Evolutionary conservation across 495 filamentous ascomycete genomes (phyloP).

Genomic region (Hyaloscypha variabilis): DNA sequence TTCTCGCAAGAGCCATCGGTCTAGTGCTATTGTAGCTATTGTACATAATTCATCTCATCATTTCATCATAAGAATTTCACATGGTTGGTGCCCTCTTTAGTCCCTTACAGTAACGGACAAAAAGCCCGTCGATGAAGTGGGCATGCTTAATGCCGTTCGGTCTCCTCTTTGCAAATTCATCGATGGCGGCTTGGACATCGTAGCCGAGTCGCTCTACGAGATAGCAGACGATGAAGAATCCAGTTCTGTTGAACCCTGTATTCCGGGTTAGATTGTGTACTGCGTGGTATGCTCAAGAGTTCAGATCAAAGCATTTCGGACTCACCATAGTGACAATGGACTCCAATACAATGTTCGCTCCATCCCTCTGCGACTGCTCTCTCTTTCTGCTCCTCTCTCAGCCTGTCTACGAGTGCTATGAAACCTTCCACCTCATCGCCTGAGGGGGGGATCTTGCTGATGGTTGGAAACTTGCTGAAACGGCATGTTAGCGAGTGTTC

Average conservation of each 20-base stretch:
- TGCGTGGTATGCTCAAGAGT: too few species aligned
- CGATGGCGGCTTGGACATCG: conserved; percentile 74
- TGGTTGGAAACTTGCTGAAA: conserved; percentile 74
- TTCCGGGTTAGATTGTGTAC: too few species aligned
- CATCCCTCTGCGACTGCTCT: conserved; percentile 40
- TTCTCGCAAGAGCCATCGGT: not conserved
- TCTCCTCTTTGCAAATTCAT: conserved; percentile 72
- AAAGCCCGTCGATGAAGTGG: conserved; percentile 86
- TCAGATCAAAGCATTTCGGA: not conserved
- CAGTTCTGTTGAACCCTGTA: conserved; percentile 38
- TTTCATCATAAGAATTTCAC: conserved; percentile 8
- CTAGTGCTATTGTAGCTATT: conserved; percentile 4
- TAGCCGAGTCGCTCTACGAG: conserved; percentile 80
- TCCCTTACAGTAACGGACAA: conserved; percentile 66
- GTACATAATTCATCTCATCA: not conserved
- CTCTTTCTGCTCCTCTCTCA: conserved; percentile 53
- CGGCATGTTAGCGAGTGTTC: not conserved
- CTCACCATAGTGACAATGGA: conserved; percentile 82
- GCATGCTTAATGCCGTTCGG: conserved; percentile 87
- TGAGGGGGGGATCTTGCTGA: conserved; percentile 84
- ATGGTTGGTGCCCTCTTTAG: conserved; percentile 31
- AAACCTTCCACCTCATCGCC: conserved; percentile 75
- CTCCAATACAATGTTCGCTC: conserved; percentile 59
- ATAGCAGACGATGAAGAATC: conserved; percentile 90
- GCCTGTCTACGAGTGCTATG: conserved; percentile 73